These are phyloP conservation scores for Talaromyces funiculosus DNA, from an alignment of 2,329 filamentous ascomycete species.

Conservation along the genomic window DNA sequence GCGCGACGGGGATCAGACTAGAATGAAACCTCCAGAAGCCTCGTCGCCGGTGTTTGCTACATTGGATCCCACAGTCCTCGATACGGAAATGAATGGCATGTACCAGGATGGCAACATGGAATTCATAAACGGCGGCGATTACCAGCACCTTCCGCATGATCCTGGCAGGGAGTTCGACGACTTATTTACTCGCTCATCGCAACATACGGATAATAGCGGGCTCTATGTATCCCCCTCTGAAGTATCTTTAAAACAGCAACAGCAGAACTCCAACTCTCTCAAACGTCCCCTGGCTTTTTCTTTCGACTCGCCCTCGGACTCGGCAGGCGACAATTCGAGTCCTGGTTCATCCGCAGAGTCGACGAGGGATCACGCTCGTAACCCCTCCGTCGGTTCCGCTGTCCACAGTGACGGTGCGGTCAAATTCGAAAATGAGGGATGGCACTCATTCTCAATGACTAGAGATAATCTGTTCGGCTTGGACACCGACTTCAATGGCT, in stretches of 20 bases:
- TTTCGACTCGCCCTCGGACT: constrained; percentile 41
- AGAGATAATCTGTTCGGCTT: constrained; percentile 38
- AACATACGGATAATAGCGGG: constrained; percentile 24
- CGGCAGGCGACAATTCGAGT: constrained; percentile 39
- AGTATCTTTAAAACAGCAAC: constrained; percentile 24
- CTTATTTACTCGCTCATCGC: constrained; percentile 33
- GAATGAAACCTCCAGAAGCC: constrained; percentile 33
- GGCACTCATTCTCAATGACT: constrained; percentile 33
- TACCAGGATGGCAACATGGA: constrained; percentile 40
- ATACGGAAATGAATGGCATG: constrained; percentile 39
- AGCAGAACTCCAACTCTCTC: constrained; percentile 29
- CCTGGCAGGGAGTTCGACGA: constrained; percentile 40
- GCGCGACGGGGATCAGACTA: constrained; percentile 15
- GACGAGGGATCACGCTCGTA: constrained; percentile 35
- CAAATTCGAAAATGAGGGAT: constrained; percentile 32
- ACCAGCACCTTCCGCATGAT: constrained; percentile 31
- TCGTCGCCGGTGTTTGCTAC: constrained; percentile 35
- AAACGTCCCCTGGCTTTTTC: constrained; percentile 29
- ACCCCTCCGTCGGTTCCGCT: constrained; percentile 36
- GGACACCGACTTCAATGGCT: constrained; percentile 27
- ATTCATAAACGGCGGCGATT: constrained; percentile 36
- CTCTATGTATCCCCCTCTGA: constrained; percentile 27
- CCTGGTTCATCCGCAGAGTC: constrained; percentile 41
- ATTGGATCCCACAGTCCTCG: constrained; percentile 38
- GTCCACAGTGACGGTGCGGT: constrained; percentile 33